Percentiles rank a stretch among this genome's conserved stretches.
Evolutionary conservation across 495 filamentous ascomycete genomes (phyloP).

Genomic region (Penicillium subrubescens): DNA sequence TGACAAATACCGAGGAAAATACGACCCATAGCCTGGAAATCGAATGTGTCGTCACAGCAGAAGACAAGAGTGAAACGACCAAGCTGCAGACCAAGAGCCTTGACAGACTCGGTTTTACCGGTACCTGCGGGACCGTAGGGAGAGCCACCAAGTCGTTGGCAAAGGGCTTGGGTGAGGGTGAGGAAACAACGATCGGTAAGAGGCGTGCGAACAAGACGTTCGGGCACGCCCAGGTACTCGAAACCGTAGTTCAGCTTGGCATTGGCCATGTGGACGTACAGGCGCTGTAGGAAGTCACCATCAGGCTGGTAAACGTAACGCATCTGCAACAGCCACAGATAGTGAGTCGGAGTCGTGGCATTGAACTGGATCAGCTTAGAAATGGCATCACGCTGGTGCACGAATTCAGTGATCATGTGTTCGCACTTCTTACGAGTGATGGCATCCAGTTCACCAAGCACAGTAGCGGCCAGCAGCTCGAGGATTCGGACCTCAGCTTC

Average conservation of each 20-base stretch:
- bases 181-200: constrained; percentile 98
- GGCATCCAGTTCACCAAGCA: constrained; percentile 86
- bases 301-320: constrained; percentile 86
- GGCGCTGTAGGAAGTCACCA: constrained; percentile 76
- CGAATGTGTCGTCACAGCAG: constrained; percentile 98
- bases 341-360: constrained; percentile 78
- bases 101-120: constrained; percentile 99
- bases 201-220: constrained; percentile 92
- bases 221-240: constrained; percentile 94
- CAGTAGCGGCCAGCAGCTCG: constrained; percentile 77
- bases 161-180: constrained; percentile 92
- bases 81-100: constrained; percentile 93
- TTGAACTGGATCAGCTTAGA: constrained; percentile 74
- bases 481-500: constrained; percentile 80
- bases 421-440: constrained; percentile 95
- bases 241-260: constrained; percentile 94
- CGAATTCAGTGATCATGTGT: constrained; percentile 97
- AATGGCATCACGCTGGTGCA: constrained; percentile 92
- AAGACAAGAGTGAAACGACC: constrained; percentile 98
- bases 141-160: constrained; percentile 92
- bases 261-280: constrained; percentile 96
- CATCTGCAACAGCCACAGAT: constrained; percentile 97
- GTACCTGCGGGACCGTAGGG: constrained; percentile 98
- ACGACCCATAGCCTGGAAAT: constrained; percentile 99
- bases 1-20: constrained; percentile 99